Evolutionary conservation across 2,329 filamentous ascomycete species (phyloP), one percentile per base, ranked within the genome.

Genomic region (Penicillium nordicum): DNA sequence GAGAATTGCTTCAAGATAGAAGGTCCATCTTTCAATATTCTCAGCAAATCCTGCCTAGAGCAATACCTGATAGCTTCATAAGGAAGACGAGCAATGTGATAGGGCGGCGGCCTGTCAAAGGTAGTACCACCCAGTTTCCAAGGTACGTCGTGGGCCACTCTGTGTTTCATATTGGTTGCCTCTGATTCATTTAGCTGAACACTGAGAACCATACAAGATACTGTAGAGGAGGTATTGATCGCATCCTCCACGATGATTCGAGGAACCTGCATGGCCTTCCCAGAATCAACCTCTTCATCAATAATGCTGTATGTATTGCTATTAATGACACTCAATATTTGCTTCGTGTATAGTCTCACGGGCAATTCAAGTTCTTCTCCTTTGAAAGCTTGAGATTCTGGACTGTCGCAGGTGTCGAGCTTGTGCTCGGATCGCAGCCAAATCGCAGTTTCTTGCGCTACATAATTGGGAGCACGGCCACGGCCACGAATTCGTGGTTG

Each of bases 191-290:
- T 72, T 27, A 78, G 78, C 53, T 82, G 79, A 5, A 80, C 79
- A 59, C 79, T 81, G 8, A 82, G 72, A 50, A 82, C 73, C 55
- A 79, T 79, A 64, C 80, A 82, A 27, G 62, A 51, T 5, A 70
- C 72, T n/a, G 58, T 50, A 1, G 72, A 74, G 5, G 72, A 74
- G 5, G 60, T 56, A 7, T 67, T 60, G 43, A 79, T 79, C 3
- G 76, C 74, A 53, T 80, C 65, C n/a, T 82, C 79, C 2, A 82
- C 66, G 27, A 82, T 57, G n/a, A 82, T 79, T 58, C 82, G 80
- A n/a, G 80, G 79, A 9, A 82, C 72, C 64, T 82, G 80, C 6
- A 79, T 80, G 51, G 69, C 67, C 62, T 81, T 81, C 21, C 79
- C 78, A 43, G 74, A 76, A 3, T 77, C 78, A 40, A 77, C 78